phyloP scores from a whole-genome alignment of 2,329 filamentous ascomycete species.

The Diaporthe caulivora region DNA sequence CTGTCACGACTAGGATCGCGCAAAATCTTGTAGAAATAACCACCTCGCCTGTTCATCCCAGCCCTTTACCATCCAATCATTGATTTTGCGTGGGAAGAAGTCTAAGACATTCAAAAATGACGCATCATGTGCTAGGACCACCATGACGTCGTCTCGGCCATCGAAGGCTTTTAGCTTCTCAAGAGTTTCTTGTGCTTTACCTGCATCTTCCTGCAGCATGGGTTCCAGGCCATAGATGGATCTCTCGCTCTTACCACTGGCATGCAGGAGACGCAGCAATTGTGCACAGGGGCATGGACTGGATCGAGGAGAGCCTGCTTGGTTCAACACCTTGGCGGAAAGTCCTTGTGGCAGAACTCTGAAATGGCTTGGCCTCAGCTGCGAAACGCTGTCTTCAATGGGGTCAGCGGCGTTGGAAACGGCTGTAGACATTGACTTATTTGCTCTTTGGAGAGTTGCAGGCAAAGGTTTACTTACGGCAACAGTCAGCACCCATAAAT shows the following conservation, averaged over 20 bases:
- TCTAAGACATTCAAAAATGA: slow-evolving; percentile 37
- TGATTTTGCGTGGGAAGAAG: slow-evolving; percentile 40
- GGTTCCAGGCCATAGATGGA: slow-evolving; percentile 1
- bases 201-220: background rate
- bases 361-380: background rate
- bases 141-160: slow-evolving; percentile 38
- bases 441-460: too few relatives aligned
- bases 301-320: background rate
- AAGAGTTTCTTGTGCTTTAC: slow-evolving; percentile 37
- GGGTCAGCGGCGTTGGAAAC: background rate
- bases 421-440: slow-evolving; percentile 29
- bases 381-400: background rate
- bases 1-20: background rate
- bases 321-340: background rate
- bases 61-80: slow-evolving; percentile 37
- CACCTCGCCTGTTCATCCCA: slow-evolving; percentile 40
- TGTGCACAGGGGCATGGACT: background rate
- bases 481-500: slow-evolving; percentile 31
- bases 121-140: slow-evolving; percentile 42
- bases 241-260: slow-evolving; percentile 25
- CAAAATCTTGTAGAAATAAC: slow-evolving; percentile 40
- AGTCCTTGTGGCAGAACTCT: background rate
- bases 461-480: background rate
- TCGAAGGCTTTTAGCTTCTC: slow-evolving; percentile 40
- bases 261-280: slow-evolving; percentile 29